Evolutionary conservation across 1,284 basidiomycete species (phyloP).

Genomic region (Malassezia pachydermatis): DNA sequence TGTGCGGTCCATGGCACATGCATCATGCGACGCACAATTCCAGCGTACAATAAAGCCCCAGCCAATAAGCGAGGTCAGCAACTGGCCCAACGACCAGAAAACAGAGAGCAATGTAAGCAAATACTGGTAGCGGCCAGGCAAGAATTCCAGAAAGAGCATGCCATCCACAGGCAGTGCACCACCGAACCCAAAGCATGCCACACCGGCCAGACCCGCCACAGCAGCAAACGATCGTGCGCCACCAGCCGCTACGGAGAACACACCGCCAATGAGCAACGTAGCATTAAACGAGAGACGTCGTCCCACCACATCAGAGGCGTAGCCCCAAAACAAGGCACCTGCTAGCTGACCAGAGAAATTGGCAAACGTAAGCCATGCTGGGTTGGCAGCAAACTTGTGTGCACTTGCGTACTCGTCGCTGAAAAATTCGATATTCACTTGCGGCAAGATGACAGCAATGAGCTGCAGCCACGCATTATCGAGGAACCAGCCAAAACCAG

Average conservation of each 20-base stretch:
- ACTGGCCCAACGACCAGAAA: constrained; percentile 44
- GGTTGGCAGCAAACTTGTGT: neutral
- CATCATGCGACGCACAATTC: constrained; percentile 24
- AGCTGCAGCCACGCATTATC: constrained; percentile 43
- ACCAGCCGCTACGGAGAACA: constrained; percentile 41
- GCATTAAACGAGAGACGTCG: constrained; percentile 42
- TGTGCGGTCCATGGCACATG: neutral
- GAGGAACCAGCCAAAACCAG: constrained; percentile 32
- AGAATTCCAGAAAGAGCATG: constrained; percentile 44
- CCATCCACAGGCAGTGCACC: constrained; percentile 44
- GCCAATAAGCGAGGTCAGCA: constrained; percentile 35
- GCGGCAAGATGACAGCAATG: constrained; percentile 37
- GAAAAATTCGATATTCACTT: constrained; percentile 36
- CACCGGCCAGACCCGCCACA: constrained; percentile 36
- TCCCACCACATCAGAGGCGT: constrained; percentile 41
- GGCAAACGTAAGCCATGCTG: constrained; percentile 31
- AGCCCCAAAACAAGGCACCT: constrained; percentile 39
- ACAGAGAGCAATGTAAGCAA: constrained; percentile 39
- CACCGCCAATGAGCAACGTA: constrained; percentile 38
- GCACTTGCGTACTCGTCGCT: constrained; percentile 7
- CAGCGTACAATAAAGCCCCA: constrained; percentile 45
- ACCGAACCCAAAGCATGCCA: constrained; percentile 38
- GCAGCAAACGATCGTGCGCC: constrained; percentile 35
- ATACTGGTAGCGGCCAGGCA: constrained; percentile 37
- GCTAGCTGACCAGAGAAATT: constrained; percentile 36